Base-by-base conservation (phyloP, 1,284 basidiomycete genomes). In the Ustilago vetiveriae region DNA sequence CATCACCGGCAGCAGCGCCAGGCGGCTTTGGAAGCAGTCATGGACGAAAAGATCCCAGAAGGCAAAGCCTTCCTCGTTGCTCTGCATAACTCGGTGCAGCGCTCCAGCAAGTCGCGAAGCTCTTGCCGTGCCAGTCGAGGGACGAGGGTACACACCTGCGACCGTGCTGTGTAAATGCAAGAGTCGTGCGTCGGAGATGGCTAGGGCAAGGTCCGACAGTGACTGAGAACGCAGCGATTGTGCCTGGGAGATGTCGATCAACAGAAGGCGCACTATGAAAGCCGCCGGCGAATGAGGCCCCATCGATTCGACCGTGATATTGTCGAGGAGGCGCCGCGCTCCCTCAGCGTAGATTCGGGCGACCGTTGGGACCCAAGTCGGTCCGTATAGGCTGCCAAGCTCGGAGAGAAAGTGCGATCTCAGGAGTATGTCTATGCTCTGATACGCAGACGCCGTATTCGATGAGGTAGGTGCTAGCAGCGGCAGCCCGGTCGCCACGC, bases 1-100 rank as follows among this genome's bases (percentile, higher is more conserved):
- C 9, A 37, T 29, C 14, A 42, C 42, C 6, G 56, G 63, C 6
- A 55, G 39, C 16, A 37, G 23, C 8, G 51, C 37, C 29, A 56
- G 19, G 9, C 52, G 46, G 30, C 36, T 59, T 21, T 66, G 63
- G 13, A 59, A 51, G 48, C 55, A 59, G 23, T 66, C 63, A n/a
- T 59, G 52, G 24, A 55, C 24, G 35, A 55, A 59, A 6, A 66
- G 39, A 38, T 43, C 38, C 63, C 63, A 66, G 36, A 66, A 66
- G 3, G 47, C 51, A 16, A 41, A 40, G 2, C 26, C 39, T 19
- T 59, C 46, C 26, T 55, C 47, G n/a, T 42, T 51, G 42, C 39
- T 30, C 35, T 55, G 55, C 48, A 55, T 51, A 43, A 66, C 17
- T 4, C 56, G 52, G 10, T 51, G 45, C 3, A 66, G 56, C 4